Evolutionary conservation across 305 asterid genomes (phyloP).

Genomic region (Fraxinus velutina): DNA sequence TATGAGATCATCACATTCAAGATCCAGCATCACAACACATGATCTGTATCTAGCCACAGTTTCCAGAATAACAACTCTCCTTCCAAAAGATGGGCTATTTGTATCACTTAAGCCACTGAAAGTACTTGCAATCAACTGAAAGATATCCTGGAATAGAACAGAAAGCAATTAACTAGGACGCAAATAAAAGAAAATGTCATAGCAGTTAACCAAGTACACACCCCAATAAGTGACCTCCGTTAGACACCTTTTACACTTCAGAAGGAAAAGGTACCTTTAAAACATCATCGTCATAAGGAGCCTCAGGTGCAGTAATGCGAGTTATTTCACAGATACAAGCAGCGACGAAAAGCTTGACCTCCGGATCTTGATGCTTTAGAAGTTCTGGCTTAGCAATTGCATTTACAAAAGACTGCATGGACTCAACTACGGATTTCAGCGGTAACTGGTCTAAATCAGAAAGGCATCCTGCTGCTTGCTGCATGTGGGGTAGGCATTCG

Average conservation of each 20-base stretch:
- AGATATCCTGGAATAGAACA: conserved; percentile 64
- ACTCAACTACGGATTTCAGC: conserved; percentile 64
- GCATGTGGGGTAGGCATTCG: conserved; percentile 35
- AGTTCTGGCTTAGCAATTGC: conserved; percentile 83
- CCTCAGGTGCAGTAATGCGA: conserved; percentile 95
- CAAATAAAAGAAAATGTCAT: conserved; percentile 11
- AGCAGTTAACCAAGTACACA: conserved; percentile 12
- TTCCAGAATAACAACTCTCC: conserved; percentile 90
- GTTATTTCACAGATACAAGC: conserved; percentile 95
- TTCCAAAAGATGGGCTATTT: conserved; percentile 68
- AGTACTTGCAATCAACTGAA: conserved; percentile 84
- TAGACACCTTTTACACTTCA: conserved; percentile 6
- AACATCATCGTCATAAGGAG: conserved; percentile 71
- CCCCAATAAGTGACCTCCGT: conserved; percentile 19
- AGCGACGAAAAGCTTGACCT: conserved; percentile 87
- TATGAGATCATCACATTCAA: conserved; percentile 92
- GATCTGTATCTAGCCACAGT: conserved; percentile 94
- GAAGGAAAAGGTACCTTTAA: conserved; percentile 58
- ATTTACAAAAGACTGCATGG: conserved; percentile 71
- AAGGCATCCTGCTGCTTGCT: conserved; percentile 84
- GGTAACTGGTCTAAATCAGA: conserved; percentile 91
- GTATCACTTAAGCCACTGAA: conserved; percentile 81
- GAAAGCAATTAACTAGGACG: conserved; percentile 27
- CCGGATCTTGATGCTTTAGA: conserved; percentile 87
- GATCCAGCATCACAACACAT: conserved; percentile 97